Conservation (phyloP, 1,284 basidiomycete genomes). For the Leccinum olivaceoglutinosum region DNA sequence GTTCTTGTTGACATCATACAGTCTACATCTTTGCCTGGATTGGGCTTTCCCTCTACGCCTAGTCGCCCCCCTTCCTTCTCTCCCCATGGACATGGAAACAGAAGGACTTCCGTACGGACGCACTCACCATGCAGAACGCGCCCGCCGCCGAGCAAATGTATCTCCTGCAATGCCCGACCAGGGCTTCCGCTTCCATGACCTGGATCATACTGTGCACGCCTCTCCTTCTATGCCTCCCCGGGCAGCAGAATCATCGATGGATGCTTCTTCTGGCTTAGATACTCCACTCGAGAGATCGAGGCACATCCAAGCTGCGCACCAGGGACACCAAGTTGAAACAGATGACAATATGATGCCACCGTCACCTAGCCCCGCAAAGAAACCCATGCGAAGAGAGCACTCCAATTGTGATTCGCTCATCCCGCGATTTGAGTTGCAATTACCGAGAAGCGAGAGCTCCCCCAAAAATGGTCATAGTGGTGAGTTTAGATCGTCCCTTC, state of each 20-base stretch:
- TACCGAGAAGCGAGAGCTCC: constrained; percentile 17
- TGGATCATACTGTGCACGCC: constrained; percentile 3
- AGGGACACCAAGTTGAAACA: constrained; percentile 35
- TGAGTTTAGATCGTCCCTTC: constrained; percentile 10
- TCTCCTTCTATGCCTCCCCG: constrained; percentile 23
- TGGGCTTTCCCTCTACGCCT: constrained; percentile 30
- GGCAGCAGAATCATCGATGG: constrained; percentile 15
- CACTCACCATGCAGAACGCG: constrained; percentile 57
- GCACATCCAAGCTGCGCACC: constrained; percentile 39
- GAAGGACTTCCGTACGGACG: constrained; percentile 65
- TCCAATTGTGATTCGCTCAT: constrained; percentile 32
- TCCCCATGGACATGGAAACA: constrained; percentile 48
- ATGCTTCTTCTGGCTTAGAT: constrained; percentile 23
- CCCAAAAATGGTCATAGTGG: constrained; percentile 14
- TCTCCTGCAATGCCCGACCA: constrained; percentile 23
- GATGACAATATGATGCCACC: constrained; percentile 51
- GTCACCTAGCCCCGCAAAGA: constrained; percentile 56
- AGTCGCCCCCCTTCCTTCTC: constrained; percentile 30
- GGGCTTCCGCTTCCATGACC: constrained; percentile 16
- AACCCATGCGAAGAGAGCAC: constrained; percentile 10
- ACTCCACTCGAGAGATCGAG: constrained; percentile 47
- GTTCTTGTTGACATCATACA: constrained; percentile 59
- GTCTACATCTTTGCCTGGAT: constrained; percentile 21
- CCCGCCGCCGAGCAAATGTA: constrained; percentile 27
- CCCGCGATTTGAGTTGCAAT: constrained; percentile 36